Evolutionary conservation across 2,329 filamentous ascomycete genomes (phyloP).

Genomic region (Cordyceps javanica): DNA sequence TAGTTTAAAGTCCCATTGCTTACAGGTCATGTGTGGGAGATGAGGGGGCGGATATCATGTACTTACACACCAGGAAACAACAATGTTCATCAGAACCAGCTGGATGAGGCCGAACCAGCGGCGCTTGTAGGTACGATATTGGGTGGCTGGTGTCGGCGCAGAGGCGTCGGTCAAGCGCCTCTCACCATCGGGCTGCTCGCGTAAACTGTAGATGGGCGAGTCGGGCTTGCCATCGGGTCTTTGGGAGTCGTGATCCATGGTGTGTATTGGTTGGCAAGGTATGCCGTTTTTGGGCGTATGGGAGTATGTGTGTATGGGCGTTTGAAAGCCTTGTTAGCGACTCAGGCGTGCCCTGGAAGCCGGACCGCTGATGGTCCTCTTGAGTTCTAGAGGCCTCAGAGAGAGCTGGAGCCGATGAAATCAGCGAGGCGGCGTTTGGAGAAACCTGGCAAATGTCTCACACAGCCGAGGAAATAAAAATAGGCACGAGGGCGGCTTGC

Average conservation of each 20-base stretch:
- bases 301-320: no score
- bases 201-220: conserved; percentile 4
- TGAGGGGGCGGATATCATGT: not conserved
- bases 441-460: not conserved
- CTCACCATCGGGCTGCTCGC: not conserved
- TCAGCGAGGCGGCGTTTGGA: not conserved
- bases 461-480: not conserved
- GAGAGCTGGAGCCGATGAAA: not conserved
- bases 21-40: no score
- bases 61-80: conserved; percentile 93
- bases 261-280: not conserved
- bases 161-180: not conserved
- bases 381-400: not conserved
- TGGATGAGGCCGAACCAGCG: conserved; percentile 84
- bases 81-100: conserved; percentile 80
- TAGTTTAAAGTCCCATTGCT: not conserved
- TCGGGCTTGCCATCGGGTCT: not conserved
- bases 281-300: no score
- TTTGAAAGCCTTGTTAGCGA: not conserved
- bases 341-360: not conserved
- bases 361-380: not conserved
- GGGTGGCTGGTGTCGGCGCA: conserved; percentile 22
- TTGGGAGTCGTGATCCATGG: not conserved
- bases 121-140: conserved; percentile 62
- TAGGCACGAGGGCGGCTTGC: not conserved